A percentile compares a stretch with the other conserved stretches of the same genome.
These are phyloP conservation scores for Prunus mongolica DNA, from an alignment of 306 rosid genomes.

Conservation along the genomic window DNA sequence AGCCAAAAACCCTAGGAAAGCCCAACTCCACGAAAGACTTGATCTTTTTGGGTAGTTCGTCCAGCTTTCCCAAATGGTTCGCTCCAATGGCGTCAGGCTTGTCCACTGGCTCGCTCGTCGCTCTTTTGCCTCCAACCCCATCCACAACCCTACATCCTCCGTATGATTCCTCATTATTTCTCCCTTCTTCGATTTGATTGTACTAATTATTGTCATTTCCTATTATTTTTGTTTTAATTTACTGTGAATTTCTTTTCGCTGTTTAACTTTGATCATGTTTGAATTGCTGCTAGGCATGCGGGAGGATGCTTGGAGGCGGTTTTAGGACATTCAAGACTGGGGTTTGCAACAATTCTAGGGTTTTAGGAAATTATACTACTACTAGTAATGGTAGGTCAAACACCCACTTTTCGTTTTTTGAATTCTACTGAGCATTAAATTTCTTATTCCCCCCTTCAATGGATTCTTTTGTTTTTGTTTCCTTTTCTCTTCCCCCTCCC, in stretches of 20 bases:
- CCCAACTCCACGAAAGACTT: neutral
- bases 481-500: neutral
- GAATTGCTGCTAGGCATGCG: constrained; percentile 36
- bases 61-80: constrained; percentile 53
- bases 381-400: constrained; percentile 34
- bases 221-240: neutral
- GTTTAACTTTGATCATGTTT: neutral
- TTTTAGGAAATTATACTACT: constrained; percentile 28
- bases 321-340: constrained; percentile 48
- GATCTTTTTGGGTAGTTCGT: neutral
- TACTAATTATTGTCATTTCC: neutral
- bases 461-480: neutral
- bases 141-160: constrained; percentile 16
- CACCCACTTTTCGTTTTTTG: neutral
- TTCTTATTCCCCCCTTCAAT: neutral
- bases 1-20: constrained; percentile 15
- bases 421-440: neutral
- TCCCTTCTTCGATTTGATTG: neutral
- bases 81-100: constrained; percentile 59
- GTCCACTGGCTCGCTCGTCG: constrained; percentile 51
- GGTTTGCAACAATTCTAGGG: constrained; percentile 29
- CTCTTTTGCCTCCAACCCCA: constrained; percentile 26
- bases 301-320: constrained; percentile 36
- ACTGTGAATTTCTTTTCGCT: neutral
- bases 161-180: constrained; percentile 19